phyloP scores from a whole-genome alignment of 2,329 filamentous ascomycete species.

The Lachnellula subtilissima region DNA sequence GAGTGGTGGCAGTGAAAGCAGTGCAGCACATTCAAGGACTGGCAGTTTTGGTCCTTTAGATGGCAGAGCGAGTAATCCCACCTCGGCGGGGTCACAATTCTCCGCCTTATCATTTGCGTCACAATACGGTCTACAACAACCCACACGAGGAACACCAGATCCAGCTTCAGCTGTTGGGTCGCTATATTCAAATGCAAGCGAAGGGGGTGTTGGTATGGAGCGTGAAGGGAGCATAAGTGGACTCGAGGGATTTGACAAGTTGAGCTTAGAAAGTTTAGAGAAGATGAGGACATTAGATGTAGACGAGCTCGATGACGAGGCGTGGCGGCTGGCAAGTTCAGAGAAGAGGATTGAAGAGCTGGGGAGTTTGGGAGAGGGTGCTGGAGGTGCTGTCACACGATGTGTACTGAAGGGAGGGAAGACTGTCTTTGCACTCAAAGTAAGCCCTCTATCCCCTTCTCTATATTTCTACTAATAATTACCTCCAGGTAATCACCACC shows the following conservation, averaged over 20 bases:
- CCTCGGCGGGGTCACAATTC: constrained; percentile 82
- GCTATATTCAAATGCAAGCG: constrained; percentile 74
- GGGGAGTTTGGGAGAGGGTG: constrained; percentile 87
- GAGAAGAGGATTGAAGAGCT: constrained; percentile 84
- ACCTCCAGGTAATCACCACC: constrained; percentile 81
- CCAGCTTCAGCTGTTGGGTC: constrained; percentile 85
- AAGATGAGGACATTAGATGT: constrained; percentile 82
- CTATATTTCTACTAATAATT: constrained; percentile 2
- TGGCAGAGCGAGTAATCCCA: constrained; percentile 72
- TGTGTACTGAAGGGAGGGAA: constrained; percentile 87
- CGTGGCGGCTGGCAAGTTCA: constrained; percentile 88
- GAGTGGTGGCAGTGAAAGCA: constrained; percentile 74
- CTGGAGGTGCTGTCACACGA: constrained; percentile 89
- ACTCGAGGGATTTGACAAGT: constrained; percentile 70
- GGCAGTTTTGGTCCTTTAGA: constrained; percentile 78
- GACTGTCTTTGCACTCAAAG: constrained; percentile 94
- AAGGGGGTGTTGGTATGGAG: constrained; percentile 73
- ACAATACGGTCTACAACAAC: constrained; percentile 63
- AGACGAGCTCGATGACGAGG: constrained; percentile 90
- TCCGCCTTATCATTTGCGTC: constrained; percentile 77
- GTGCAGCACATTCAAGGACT: constrained; percentile 72
- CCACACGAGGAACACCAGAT: constrained; percentile 65
- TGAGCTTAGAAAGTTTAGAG: constrained; percentile 64
- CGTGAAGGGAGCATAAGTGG: constrained; percentile 75
- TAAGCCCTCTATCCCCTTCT: constrained; percentile 37